Base-by-base conservation (phyloP, 768 basidiomycete species). In the Boletus rufocinnamomeus region DNA sequence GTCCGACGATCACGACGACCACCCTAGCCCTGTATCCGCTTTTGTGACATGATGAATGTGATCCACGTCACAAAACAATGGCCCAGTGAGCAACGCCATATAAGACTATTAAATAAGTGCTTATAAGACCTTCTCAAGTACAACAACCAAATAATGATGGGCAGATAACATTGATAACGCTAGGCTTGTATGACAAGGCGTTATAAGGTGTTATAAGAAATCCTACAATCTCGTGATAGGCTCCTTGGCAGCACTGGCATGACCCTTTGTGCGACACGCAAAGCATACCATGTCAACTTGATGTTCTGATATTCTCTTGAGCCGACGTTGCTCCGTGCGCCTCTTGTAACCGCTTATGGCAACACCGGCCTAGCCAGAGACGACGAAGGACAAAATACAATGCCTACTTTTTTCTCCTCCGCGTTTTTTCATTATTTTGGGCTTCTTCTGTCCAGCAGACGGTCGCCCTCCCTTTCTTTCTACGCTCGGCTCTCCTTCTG, bases 231-330 rank as follows among this genome's bases (percentile, higher is more conserved):
- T n/a, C n/a, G n/a, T n/a, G n/a, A n/a, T n/a, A n/a, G n/a, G n/a
- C n/a, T 93, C 84, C 69, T 80, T 86, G 4, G 93, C 93, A 2
- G 88, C 78, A 67, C n/a, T n/a, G n/a, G n/a, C n/a, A n/a, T 98
- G 95, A 0, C 94, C 95, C 59, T 80, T 84, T 66, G 86, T 79
- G 50, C 95, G 82, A 76, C 95, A 97, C 4, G 88, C 89, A 71
- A 94, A 95, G 69, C 95, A 97, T 7, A 82, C 85, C 1, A 86
- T 93, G 3, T 76, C 72, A 11, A 79, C 75, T 13, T 79, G 63
- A 44, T 84, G 82, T 48, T 87, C 82, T 3, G 81, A 68, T 50
- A 84, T 82, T 34, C 93, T 84, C 62, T 83, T 80, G 50, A 85
- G 67, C 16, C 93, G 82, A 49, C 93, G 79, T 21, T 75, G 65